These are phyloP conservation scores for Trichosporon sp. DNA, from an alignment of 1,284 basidiomycete genomes.

Conservation along the genomic window DNA sequence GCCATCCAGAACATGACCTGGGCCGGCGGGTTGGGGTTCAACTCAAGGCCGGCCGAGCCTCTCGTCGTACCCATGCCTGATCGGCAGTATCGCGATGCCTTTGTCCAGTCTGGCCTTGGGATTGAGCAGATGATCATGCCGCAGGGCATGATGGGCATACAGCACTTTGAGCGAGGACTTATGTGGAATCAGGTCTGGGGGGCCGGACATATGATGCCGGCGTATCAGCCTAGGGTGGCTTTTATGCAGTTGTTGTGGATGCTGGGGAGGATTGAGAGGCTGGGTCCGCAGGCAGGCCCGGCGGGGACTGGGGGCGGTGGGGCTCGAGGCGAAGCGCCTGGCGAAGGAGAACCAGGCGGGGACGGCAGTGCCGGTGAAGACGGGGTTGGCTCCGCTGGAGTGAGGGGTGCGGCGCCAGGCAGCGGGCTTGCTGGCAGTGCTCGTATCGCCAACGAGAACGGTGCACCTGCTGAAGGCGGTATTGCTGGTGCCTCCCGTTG, in stretches of 20 bases:
- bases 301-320: too few relatives aligned
- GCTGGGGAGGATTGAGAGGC: constrained; percentile 18
- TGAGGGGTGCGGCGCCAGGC: too few relatives aligned
- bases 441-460: too few relatives aligned
- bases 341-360: too few relatives aligned
- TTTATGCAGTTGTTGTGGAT: constrained; percentile 23
- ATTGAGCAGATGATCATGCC: not conserved
- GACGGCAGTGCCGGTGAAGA: too few relatives aligned
- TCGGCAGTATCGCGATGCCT: not conserved
- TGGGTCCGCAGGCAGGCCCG: too few relatives aligned
- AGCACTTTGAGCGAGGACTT: constrained; percentile 25
- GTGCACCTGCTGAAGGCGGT: too few relatives aligned
- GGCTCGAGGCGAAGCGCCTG: too few relatives aligned
- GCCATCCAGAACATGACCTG: constrained; percentile 41
- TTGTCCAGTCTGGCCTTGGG: not conserved
- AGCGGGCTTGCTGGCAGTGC: too few relatives aligned
- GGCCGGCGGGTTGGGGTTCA: constrained; percentile 28
- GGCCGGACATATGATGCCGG: constrained; percentile 23
- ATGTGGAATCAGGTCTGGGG: constrained; percentile 22
- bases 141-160: constrained; percentile 23
- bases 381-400: too few relatives aligned
- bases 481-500: too few relatives aligned
- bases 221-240: constrained; percentile 18
- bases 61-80: constrained; percentile 10
- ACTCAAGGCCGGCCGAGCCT: constrained; percentile 14